Evolutionary conservation across 305 asterid genomes (phyloP).

Genomic region (Fraxinus albicans): DNA sequence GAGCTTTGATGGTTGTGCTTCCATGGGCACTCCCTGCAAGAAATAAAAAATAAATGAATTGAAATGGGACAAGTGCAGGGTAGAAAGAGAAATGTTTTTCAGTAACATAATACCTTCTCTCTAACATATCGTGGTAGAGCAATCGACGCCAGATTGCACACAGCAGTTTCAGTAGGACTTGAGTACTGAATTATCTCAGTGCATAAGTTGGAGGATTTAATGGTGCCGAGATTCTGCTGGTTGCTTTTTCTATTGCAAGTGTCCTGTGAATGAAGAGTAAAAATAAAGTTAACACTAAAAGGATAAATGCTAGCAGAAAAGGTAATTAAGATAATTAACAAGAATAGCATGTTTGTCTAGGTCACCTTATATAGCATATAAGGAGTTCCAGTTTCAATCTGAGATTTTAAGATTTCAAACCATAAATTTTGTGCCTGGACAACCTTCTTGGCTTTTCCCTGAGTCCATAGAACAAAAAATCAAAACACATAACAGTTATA

Average conservation of each 20-base stretch:
- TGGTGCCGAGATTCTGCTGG: slow-evolving; percentile 95
- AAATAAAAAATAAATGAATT: neutral
- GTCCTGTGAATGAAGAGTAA: slow-evolving; percentile 45
- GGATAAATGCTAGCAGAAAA: slow-evolving; percentile 1
- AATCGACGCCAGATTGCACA: slow-evolving; percentile 95
- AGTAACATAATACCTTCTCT: slow-evolving; percentile 58
- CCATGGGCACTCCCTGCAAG: slow-evolving; percentile 66
- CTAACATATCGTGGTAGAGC: slow-evolving; percentile 89
- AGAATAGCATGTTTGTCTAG: neutral
- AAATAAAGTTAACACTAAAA: slow-evolving; percentile 8
- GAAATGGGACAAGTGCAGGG: neutral
- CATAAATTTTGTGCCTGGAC: slow-evolving; percentile 78
- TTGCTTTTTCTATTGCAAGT: slow-evolving; percentile 94
- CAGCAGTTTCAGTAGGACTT: slow-evolving; percentile 92
- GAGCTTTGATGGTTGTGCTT: slow-evolving; percentile 89
- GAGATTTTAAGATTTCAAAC: slow-evolving; percentile 86
- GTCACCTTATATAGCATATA: slow-evolving; percentile 90
- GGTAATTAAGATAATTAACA: neutral
- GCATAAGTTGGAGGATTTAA: slow-evolving; percentile 86
- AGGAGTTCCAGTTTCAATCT: slow-evolving; percentile 96
- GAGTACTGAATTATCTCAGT: slow-evolving; percentile 90
- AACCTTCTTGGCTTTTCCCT: slow-evolving; percentile 89
- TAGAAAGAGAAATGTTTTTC: neutral
- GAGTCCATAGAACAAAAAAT: slow-evolving; percentile 20
- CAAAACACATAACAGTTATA: neutral